phyloP scores from a whole-genome alignment of 2,329 filamentous ascomycete species.

The Penicillium hesseltinei region DNA sequence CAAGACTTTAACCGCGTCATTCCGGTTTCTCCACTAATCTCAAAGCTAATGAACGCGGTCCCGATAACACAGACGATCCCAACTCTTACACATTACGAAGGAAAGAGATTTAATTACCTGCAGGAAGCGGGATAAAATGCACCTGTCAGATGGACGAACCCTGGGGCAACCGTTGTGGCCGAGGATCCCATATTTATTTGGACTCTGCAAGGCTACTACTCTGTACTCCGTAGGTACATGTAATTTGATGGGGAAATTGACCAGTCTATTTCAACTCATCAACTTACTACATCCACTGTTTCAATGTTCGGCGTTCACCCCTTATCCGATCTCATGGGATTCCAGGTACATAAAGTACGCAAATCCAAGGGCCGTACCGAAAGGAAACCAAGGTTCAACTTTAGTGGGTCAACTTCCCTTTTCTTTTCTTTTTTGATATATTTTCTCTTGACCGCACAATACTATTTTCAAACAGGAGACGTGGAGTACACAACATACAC shows the following conservation, averaged over 20 bases:
- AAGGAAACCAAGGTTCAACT: slow-evolving; percentile 9
- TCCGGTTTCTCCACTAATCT: slow-evolving; percentile 5
- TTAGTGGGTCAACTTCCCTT: slow-evolving; percentile 3
- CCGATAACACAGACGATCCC: slow-evolving; percentile 17
- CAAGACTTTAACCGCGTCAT: slow-evolving; percentile 7
- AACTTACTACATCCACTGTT: slow-evolving; percentile 3
- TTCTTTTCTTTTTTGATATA: not conserved
- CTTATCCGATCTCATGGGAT: slow-evolving; percentile 5
- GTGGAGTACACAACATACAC: slow-evolving; percentile 2
- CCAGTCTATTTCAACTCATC: not conserved
- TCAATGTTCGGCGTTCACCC: slow-evolving; percentile 1
- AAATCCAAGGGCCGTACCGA: slow-evolving; percentile 22
- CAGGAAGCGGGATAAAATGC: slow-evolving; percentile 14
- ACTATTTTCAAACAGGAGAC: not conserved
- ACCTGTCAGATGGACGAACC: slow-evolving; percentile 25
- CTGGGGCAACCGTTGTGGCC: slow-evolving; percentile 28
- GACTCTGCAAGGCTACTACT: not conserved
- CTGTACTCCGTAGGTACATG: no score
- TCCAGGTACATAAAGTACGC: not conserved
- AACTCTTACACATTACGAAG: not conserved
- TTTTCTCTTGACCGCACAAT: slow-evolving; percentile 1
- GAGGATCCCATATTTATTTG: slow-evolving; percentile 12
- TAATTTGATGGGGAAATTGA: not conserved
- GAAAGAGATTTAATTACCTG: slow-evolving; percentile 14
- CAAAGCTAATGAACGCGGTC: slow-evolving; percentile 9